These are phyloP conservation scores for Dactylonectria macrodidyma DNA, from an alignment of 2,329 filamentous ascomycete genomes.

Conservation along the genomic window DNA sequence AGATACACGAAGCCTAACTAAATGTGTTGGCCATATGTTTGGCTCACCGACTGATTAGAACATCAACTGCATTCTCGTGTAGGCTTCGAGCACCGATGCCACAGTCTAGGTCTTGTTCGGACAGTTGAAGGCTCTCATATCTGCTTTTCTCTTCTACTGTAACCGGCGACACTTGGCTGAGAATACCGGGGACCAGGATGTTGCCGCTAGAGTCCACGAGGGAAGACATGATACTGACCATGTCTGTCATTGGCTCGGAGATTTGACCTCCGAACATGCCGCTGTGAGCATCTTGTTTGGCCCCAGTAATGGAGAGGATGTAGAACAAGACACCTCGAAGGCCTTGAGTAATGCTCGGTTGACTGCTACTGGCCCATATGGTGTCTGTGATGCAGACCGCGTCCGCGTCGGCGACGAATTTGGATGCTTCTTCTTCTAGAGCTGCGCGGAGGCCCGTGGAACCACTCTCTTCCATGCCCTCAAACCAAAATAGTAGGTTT, in stretches of 20 bases:
- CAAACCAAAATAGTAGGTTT: conserved; percentile 3
- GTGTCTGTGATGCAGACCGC: neutral
- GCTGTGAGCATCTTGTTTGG: neutral
- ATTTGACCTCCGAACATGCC: neutral
- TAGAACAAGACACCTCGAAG: neutral
- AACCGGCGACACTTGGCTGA: neutral
- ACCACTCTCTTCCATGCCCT: conserved; percentile 8
- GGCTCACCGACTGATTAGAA: too few relatives aligned
- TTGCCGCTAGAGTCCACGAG: neutral
- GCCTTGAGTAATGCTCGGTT: neutral
- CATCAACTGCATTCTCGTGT: too few relatives aligned
- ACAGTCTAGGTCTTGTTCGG: neutral
- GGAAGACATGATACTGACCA: neutral
- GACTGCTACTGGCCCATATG: neutral
- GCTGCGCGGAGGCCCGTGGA: neutral
- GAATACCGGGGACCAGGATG: neutral
- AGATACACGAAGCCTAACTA: too few relatives aligned
- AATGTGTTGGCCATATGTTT: too few relatives aligned
- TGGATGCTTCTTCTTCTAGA: neutral
- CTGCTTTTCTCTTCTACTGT: too few relatives aligned
- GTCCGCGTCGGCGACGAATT: neutral
- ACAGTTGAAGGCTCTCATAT: neutral
- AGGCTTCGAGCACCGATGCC: neutral
- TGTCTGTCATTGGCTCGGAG: conserved; percentile 7
- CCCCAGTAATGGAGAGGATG: neutral